Evolutionary conservation across 192 early-diverging fungal genomes (phyloP).

Genomic region (Linnemannia zychae): DNA sequence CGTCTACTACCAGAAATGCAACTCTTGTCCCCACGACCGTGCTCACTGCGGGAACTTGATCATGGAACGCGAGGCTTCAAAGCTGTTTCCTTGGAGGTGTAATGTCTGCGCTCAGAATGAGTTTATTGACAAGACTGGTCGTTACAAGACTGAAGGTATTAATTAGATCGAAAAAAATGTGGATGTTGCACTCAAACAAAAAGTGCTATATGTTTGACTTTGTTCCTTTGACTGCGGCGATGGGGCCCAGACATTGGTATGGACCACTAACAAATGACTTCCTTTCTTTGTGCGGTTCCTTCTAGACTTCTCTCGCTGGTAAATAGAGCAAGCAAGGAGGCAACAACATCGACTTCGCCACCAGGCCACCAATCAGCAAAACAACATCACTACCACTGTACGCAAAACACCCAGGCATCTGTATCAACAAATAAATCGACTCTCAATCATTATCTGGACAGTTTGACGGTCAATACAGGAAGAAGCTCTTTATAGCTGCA

Average conservation of each 20-base stretch:
- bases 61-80: slow-evolving; percentile 50
- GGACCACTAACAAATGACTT: not conserved
- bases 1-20: slow-evolving; percentile 58
- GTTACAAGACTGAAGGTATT: slow-evolving; percentile 56
- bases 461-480: not conserved
- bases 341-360: not conserved
- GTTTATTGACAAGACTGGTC: slow-evolving; percentile 51
- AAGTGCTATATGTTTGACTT: not conserved
- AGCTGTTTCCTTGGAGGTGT: slow-evolving; percentile 53
- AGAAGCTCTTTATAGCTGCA: not conserved
- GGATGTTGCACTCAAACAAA: not conserved
- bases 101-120: slow-evolving; percentile 54
- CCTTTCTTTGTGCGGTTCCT: not conserved
- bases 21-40: slow-evolving; percentile 55
- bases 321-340: not conserved
- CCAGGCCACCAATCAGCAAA: not conserved
- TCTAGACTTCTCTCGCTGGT: slow-evolving; percentile 56
- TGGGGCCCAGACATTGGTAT: not conserved
- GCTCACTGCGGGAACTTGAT: slow-evolving; percentile 55
- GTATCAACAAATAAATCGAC: slow-evolving; percentile 9
- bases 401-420: not conserved
- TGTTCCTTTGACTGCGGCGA: not conserved
- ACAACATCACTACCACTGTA: not conserved
- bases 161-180: no score
- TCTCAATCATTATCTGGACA: not conserved